Conservation (phyloP, 108 stramenopile genomes). For the Asterionellopsis glacialis region DNA sequence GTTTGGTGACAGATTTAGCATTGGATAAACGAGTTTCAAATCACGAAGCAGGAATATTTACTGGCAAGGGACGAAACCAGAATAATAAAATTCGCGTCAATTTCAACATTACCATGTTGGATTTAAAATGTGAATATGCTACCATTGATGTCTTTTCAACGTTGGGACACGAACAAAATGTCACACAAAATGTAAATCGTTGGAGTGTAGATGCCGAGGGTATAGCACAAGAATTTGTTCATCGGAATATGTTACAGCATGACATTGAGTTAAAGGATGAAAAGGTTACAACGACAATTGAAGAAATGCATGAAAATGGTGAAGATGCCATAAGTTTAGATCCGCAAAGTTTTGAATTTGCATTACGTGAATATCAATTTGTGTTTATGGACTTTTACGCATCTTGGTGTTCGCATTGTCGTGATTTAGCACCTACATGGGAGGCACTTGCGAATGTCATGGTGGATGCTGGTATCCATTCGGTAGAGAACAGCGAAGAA, state of each 20-base stretch:
- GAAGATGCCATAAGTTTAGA: constrained; percentile 70
- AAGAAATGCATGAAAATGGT: constrained; percentile 79
- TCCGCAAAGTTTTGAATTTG: constrained; percentile 28
- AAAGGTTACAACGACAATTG: constrained; percentile 65
- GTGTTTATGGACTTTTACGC: constrained; percentile 64
- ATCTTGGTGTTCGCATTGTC: constrained; percentile 79
- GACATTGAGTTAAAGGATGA: constrained; percentile 55
- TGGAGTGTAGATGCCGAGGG: constrained; percentile 2
- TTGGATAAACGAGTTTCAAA: constrained; percentile 45
- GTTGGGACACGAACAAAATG: constrained; percentile 89
- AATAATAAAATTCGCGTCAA: constrained; percentile 70
- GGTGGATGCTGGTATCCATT: constrained; percentile 45
- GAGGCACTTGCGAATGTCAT: constrained; percentile 82
- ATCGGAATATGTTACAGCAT: constrained; percentile 1
- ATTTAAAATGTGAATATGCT: constrained; percentile 84
- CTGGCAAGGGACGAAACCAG: no score
- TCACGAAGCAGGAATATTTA: no score
- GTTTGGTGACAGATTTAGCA: constrained; percentile 57
- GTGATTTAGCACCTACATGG: constrained; percentile 82
- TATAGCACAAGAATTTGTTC: constrained; percentile 3
- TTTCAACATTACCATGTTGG: constrained; percentile 93
- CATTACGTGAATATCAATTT: constrained; percentile 27
- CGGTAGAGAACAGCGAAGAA: constrained; percentile 27
- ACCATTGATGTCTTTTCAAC: constrained; percentile 74
- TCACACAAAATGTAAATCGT: constrained; percentile 59